Evolutionary conservation across 1,139 yeast species (phyloP).

Genomic region (Debaryomyces subglobosus): DNA sequence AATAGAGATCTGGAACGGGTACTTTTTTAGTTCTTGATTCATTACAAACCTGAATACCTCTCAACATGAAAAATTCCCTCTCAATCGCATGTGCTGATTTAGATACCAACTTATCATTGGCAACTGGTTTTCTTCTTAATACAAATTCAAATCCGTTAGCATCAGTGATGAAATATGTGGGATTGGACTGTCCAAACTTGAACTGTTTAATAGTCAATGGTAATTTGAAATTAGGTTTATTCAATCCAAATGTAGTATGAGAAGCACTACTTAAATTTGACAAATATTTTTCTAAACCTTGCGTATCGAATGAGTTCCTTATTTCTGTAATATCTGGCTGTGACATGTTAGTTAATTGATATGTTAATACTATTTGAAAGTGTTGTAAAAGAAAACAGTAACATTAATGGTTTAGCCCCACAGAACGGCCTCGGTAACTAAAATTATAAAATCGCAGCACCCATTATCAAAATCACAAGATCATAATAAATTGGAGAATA

Average conservation of each 20-base stretch:
- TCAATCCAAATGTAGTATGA: constrained; percentile 22
- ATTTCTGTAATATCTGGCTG: constrained; percentile 28
- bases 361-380: neutral
- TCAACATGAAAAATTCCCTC: constrained; percentile 59
- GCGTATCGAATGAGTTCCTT: constrained; percentile 43
- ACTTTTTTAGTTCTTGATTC: constrained; percentile 32
- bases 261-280: constrained; percentile 14
- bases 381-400: neutral
- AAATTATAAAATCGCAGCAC: neutral
- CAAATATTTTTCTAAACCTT: constrained; percentile 32
- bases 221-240: constrained; percentile 20
- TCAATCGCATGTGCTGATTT: constrained; percentile 70
- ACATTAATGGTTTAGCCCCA: neutral
- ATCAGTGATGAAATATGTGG: constrained; percentile 58
- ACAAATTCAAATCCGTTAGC: constrained; percentile 46
- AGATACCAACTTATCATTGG: constrained; percentile 54
- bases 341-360: constrained; percentile 9
- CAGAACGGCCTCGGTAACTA: neutral
- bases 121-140: constrained; percentile 63
- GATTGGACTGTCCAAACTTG: constrained; percentile 69
- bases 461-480: neutral
- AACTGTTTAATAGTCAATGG: constrained; percentile 51
- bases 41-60: constrained; percentile 45
- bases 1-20: constrained; percentile 51
- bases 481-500: neutral